phyloP scores from a whole-genome alignment of 495 filamentous ascomycete species.

The Penicillium egyptiacum region DNA sequence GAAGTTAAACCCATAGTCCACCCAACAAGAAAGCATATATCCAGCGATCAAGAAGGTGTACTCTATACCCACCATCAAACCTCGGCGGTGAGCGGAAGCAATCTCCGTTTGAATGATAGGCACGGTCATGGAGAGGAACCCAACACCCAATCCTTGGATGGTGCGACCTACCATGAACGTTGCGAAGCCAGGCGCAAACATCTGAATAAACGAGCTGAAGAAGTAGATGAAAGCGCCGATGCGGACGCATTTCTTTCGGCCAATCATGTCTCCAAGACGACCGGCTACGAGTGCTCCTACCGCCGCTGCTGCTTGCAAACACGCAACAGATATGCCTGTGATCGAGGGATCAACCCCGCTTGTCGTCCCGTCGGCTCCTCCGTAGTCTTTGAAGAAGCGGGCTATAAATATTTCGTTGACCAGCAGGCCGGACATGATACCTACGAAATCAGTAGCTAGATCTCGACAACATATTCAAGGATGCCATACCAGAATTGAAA shows the following conservation, averaged over 20 bases:
- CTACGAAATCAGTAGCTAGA: constrained; percentile 15
- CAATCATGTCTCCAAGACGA: constrained; percentile 32
- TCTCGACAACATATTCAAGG: neutral
- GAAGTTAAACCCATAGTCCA: constrained; percentile 36
- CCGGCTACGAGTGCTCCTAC: constrained; percentile 31
- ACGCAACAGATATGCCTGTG: constrained; percentile 34
- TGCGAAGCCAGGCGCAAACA: constrained; percentile 31
- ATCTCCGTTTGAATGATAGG: constrained; percentile 35
- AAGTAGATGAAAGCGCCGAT: constrained; percentile 37
- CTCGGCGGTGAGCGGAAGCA: constrained; percentile 26
- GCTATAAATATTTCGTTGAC: constrained; percentile 31
- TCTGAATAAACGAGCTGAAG: constrained; percentile 34
- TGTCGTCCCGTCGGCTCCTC: constrained; percentile 28
- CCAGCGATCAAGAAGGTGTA: constrained; percentile 32
- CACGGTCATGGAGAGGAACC: constrained; percentile 33
- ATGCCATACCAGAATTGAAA: constrained; percentile 29
- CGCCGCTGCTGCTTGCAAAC: constrained; percentile 32
- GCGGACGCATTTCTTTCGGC: constrained; percentile 34
- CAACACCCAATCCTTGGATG: constrained; percentile 30
- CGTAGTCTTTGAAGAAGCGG: constrained; percentile 32
- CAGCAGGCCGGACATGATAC: constrained; percentile 35
- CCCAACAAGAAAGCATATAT: constrained; percentile 35
- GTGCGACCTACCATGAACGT: constrained; percentile 31
- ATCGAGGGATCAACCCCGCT: constrained; percentile 29
- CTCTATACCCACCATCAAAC: constrained; percentile 35